Conservation (phyloP, 257 asterid genomes). For the Fraxinus anomala region DNA sequence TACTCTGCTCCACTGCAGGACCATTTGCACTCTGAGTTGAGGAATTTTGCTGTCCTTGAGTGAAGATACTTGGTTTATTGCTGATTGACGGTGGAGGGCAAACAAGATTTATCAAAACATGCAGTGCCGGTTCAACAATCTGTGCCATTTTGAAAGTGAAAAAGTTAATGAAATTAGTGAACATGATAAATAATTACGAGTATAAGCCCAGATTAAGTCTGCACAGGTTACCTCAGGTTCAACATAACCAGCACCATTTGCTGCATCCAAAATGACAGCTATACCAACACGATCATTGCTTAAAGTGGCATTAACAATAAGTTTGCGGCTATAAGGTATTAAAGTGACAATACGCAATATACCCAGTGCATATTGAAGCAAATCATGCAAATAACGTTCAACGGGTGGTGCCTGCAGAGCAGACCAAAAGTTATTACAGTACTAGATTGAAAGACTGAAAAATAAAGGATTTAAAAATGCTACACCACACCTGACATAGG, state of each 20-base stretch:
- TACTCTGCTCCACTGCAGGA: constrained; percentile 51
- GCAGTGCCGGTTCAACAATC: constrained; percentile 93
- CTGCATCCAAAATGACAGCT: constrained; percentile 94
- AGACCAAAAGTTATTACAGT: constrained; percentile 19
- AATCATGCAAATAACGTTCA: constrained; percentile 92
- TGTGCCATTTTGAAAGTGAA: constrained; percentile 36
- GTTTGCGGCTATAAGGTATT: constrained; percentile 87
- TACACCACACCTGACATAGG: constrained; percentile 77
- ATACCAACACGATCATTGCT: constrained; percentile 96
- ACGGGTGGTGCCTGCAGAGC: constrained; percentile 86
- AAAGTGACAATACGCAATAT: constrained; percentile 83
- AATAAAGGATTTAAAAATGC: constrained; percentile 5
- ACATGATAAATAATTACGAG: constrained; percentile 13
- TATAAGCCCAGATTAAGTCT: neutral
- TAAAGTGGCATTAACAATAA: constrained; percentile 71
- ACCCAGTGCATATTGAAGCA: constrained; percentile 95
- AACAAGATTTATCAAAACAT: constrained; percentile 84
- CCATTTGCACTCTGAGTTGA: constrained; percentile 57
- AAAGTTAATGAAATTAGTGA: constrained; percentile 2
- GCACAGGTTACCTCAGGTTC: constrained; percentile 81
- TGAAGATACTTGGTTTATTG: constrained; percentile 66
- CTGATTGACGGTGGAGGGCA: constrained; percentile 99
- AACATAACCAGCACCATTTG: constrained; percentile 88
- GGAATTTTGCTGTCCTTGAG: constrained; percentile 72
- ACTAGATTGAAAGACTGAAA: constrained; percentile 17